Evolutionary conservation across 345 rosid species (phyloP), one percentile per base, ranked within the genome.

Genomic region (Luvunga scandens): DNA sequence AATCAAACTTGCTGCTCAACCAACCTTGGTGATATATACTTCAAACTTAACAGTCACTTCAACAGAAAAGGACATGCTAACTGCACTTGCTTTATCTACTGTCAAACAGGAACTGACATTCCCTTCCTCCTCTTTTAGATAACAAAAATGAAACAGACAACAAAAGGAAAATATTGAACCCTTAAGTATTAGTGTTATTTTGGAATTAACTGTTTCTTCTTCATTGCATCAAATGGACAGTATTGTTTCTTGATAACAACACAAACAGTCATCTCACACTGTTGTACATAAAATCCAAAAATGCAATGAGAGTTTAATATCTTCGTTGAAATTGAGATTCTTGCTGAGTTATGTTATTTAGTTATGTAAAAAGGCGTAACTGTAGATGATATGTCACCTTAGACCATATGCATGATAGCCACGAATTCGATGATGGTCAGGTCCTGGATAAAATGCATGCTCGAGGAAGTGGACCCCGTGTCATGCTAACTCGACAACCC

Each of bases 391-490:
- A 61, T 42, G 36, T 9, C 10, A 27, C 27, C 31, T 63, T 0
- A 62, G 68, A n/a, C 39, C 22, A 48, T 45, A 5, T n/a, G 67
- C 62, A 28, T 48, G 69, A 63, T 65, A 50, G 14, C 62, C 25
- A 33, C 31, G 7, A 50, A 22, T 24, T 55, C 25, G 19, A 65
- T 24, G 50, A 33, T 66, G 53, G n/a, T 34, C 38, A 62, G 70
- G 77, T 66, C 30, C 61, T 42, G 30, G 70, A 63, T 42, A 75
- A 53, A 75, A 62, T 75, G 61, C 99, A 95, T 67, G 99, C 99
- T 18, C 89, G 99, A 87, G 98, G 99, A 48, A 89, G 72, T 80
- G 98, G 99, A 59, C 99, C 98, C 3, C 94, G 94, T 69, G 90
- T 86, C 31, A 84, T 94, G 95, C 82, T 95, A 74, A 93, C 99